Evolutionary conservation across 2,329 filamentous ascomycete species (phyloP), one percentile per base, ranked within the genome.

Genomic region (Diaporthe sp.): DNA sequence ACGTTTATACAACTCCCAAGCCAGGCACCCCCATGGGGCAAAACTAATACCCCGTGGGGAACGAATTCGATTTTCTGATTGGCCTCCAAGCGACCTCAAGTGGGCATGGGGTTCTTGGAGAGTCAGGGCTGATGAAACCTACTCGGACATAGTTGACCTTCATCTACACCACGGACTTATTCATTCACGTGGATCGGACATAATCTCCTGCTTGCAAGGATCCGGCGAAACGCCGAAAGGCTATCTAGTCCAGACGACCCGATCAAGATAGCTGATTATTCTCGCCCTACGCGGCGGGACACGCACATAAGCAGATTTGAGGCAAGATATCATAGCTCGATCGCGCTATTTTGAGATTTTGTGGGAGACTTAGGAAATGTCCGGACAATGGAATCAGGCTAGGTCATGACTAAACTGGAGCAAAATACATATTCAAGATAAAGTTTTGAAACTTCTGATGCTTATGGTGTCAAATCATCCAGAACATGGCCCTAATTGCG

Each of bases 21-120:
- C 42, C 59, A 65, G 59, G n/a, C 59, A 46, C 17, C 59, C 59
- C 59, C 59, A 19, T 44, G 59, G 59, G 59, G 59, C 44, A 44
- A 19, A 17, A 62, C 37, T 46, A 62, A 62, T 25, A 62, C 59
- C 59, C 59, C 59, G 59, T 62, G 39, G 59, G 59, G 59, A 62
- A 44, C 39, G 25, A 31, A 42, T 28, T 44, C 15, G n/a, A 44
- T 44, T 44, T 42, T 2, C 59, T 44, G 59, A 62, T 62, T 62
- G 39, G 59, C 8, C 59, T 19, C 13, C 13, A 8, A 17, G 17
- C 4, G 7, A 44, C 59, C 19, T 44, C 37, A 17, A 44, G 37
- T 62, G 25, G 39, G n/a, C 39, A 44, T 46, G 59, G n/a, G 55
- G n/a, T 44, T 19, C 22, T 44, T 42, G 39, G n/a, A 62, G n/a